phyloP scores from a whole-genome alignment of 1,139 yeast species.

The Yamadazyma mexicana region DNA sequence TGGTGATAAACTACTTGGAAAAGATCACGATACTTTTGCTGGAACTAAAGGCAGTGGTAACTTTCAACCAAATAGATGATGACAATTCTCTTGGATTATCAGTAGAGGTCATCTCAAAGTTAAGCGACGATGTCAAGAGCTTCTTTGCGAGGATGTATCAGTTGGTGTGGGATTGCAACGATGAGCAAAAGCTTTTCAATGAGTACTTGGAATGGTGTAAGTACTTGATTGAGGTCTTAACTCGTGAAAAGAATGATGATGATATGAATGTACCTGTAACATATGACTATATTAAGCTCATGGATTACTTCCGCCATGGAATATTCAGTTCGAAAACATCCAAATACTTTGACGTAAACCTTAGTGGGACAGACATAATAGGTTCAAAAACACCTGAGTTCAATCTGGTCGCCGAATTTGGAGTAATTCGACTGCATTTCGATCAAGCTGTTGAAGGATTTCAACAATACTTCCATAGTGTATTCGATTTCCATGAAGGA shows the following conservation, averaged over 20 bases:
- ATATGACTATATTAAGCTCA: conserved; percentile 26
- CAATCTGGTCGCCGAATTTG: neutral
- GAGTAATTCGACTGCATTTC: neutral
- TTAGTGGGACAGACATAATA: conserved; percentile 6
- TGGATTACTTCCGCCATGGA: conserved; percentile 30
- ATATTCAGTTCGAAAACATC: conserved; percentile 26
- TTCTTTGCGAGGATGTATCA: conserved; percentile 38
- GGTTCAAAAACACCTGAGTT: neutral
- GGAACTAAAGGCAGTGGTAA: conserved; percentile 45
- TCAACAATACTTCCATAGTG: neutral
- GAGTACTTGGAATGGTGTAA: conserved; percentile 53
- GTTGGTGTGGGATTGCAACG: conserved; percentile 48
- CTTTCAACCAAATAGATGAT: conserved; percentile 30
- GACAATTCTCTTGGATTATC: conserved; percentile 29
- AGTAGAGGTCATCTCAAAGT: conserved; percentile 21
- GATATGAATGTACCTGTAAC: conserved; percentile 19
- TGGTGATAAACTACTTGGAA: conserved; percentile 58
- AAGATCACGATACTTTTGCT: conserved; percentile 53
- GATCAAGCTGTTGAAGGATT: neutral
- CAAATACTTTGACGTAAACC: conserved; percentile 24
- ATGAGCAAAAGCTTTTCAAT: conserved; percentile 53
- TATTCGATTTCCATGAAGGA: neutral
- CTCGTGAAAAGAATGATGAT: conserved; percentile 36
- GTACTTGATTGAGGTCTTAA: conserved; percentile 35
- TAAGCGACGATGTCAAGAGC: conserved; percentile 29